A percentile compares a stretch with the other conserved stretches of the same genome.
phyloP scores from a whole-genome alignment of 805 yeast species.

The Blastobotrys peoriensis region DNA sequence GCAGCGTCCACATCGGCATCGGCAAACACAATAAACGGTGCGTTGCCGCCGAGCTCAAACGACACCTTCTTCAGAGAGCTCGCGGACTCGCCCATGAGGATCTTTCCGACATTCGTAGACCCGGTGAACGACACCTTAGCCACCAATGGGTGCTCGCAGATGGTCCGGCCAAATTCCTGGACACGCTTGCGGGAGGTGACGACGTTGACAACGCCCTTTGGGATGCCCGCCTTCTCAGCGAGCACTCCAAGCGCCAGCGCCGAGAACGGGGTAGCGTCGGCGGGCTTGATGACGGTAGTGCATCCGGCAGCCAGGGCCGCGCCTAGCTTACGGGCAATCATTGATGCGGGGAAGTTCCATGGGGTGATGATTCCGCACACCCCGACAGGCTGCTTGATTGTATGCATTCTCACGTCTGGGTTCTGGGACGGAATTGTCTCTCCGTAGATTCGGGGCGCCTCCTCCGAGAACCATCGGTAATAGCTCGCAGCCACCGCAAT shows the following conservation, averaged over 20 bases:
- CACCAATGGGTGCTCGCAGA: constrained; percentile 51
- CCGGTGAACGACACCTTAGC: constrained; percentile 75
- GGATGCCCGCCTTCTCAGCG: constrained; percentile 63
- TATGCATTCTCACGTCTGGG: constrained; percentile 43
- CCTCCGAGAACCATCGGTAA: constrained; percentile 83
- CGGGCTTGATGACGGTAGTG: constrained; percentile 71
- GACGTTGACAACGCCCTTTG: constrained; percentile 62
- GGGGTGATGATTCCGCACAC: constrained; percentile 76
- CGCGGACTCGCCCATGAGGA: constrained; percentile 56
- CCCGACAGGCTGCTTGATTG: constrained; percentile 71
- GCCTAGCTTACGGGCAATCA: constrained; percentile 68
- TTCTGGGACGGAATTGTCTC: constrained; percentile 53
- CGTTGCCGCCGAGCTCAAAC: constrained; percentile 77
- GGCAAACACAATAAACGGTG: constrained; percentile 70
- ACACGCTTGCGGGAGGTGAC: constrained; percentile 38
- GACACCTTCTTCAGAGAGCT: constrained; percentile 65
- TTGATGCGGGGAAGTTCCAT: constrained; percentile 80
- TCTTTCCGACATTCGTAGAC: constrained; percentile 66
- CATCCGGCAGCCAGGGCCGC: constrained; percentile 81
- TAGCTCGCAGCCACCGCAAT: constrained; percentile 62
- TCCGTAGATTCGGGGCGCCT: constrained; percentile 66
- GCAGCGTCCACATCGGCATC: constrained; percentile 69
- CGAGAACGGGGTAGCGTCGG: constrained; percentile 65
- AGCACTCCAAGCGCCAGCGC: constrained; percentile 63
- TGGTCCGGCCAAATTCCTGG: constrained; percentile 44